Evolutionary conservation across 495 filamentous ascomycete species (phyloP).

Genomic region (Penicillium dipodomyicola): DNA sequence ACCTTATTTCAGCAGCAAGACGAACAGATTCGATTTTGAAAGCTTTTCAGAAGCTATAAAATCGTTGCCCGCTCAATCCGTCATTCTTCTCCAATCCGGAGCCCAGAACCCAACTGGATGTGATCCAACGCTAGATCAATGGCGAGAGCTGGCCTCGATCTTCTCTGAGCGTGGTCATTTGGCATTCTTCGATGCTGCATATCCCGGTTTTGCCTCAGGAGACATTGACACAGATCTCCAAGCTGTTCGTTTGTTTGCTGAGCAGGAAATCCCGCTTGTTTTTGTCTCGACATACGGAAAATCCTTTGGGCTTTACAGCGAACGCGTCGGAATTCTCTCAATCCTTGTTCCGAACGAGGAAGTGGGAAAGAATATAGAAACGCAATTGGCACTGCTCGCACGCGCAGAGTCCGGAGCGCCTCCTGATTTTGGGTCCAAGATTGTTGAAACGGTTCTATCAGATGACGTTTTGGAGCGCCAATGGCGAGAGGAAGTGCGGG

Average conservation of each 20-base stretch:
- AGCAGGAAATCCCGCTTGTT: slow-evolving; percentile 14
- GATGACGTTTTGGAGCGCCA: slow-evolving; percentile 13
- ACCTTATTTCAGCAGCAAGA: slow-evolving; percentile 17
- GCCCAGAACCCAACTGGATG: slow-evolving; percentile 23
- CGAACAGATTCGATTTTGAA: slow-evolving; percentile 15
- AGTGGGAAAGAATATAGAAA: slow-evolving; percentile 9
- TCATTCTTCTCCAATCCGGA: slow-evolving; percentile 17
- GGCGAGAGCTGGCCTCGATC: slow-evolving; percentile 12
- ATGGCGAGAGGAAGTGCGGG: slow-evolving; percentile 16
- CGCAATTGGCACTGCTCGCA: slow-evolving; percentile 13
- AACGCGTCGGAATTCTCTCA: slow-evolving; percentile 18
- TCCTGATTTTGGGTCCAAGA: slow-evolving; percentile 19
- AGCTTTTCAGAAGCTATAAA: slow-evolving; percentile 9
- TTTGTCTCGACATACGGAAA: slow-evolving; percentile 22
- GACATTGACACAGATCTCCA: slow-evolving; percentile 17
- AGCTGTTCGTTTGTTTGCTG: slow-evolving; percentile 16
- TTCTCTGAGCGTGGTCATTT: slow-evolving; percentile 17
- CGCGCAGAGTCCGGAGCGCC: slow-evolving; percentile 17
- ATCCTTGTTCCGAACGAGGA: slow-evolving; percentile 14
- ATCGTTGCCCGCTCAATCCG: slow-evolving; percentile 16
- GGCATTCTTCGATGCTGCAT: slow-evolving; percentile 22
- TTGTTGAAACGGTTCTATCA: slow-evolving; percentile 14
- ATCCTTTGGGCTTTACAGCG: slow-evolving; percentile 21
- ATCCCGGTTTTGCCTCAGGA: slow-evolving; percentile 19
- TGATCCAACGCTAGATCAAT: slow-evolving; percentile 18